Conservation (phyloP, 805 yeast species). For the Nakazawaea peltata region DNA sequence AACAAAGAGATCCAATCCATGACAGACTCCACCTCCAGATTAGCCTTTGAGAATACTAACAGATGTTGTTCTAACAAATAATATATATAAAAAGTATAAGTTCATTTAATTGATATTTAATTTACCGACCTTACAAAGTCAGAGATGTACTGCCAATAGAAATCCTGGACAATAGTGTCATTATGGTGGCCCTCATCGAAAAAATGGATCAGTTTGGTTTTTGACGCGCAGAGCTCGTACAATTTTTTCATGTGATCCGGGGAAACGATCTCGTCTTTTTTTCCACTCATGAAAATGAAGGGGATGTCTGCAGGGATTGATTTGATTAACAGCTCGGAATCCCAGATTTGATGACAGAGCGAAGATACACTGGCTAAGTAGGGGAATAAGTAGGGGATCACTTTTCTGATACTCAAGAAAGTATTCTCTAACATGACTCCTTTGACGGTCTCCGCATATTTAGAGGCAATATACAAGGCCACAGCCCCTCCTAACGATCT, state of each 20-base stretch:
- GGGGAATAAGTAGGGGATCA: conserved; percentile 72
- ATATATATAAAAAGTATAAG: not conserved
- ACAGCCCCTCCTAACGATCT: conserved; percentile 95
- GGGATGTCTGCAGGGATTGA: conserved; percentile 49
- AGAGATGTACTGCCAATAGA: conserved; percentile 68
- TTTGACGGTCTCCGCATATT: conserved; percentile 38
- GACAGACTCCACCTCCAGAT: conserved; percentile 41
- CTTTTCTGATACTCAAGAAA: conserved; percentile 64
- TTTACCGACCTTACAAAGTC: conserved; percentile 37
- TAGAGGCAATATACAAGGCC: conserved; percentile 71
- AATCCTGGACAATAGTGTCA: conserved; percentile 68
- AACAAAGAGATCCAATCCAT: conserved; percentile 31
- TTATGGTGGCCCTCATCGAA: conserved; percentile 69
- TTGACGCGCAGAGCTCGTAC: conserved; percentile 42
- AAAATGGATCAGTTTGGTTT: conserved; percentile 41
- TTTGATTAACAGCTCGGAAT: conserved; percentile 55
- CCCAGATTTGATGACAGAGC: conserved; percentile 79
- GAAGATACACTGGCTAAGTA: conserved; percentile 42
- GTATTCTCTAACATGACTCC: conserved; percentile 84
- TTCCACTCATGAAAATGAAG: conserved; percentile 63
- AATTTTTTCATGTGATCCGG: conserved; percentile 69
- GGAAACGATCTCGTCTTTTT: conserved; percentile 85
- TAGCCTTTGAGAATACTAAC: conserved; percentile 35
- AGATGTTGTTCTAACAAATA: conserved; percentile 18
- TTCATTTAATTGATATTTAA: not conserved